These are phyloP conservation scores for Crucibulum laeve DNA, from an alignment of 768 basidiomycete genomes.

Conservation along the genomic window DNA sequence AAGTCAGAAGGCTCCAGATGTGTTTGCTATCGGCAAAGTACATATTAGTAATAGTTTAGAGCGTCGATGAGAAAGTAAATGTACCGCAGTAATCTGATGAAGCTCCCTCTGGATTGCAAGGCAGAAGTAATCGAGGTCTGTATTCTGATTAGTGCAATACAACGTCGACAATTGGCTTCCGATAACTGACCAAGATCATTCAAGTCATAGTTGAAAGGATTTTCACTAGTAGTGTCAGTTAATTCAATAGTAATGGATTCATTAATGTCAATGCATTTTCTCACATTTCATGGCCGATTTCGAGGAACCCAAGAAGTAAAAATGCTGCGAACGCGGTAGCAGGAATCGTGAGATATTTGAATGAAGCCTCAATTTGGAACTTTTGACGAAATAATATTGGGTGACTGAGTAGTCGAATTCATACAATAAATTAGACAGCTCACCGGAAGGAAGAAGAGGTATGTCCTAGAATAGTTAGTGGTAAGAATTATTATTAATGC, in stretches of 20 bases:
- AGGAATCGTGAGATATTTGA: conserved; percentile 50
- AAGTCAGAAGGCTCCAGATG: conserved; percentile 46
- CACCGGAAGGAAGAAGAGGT: conserved; percentile 36
- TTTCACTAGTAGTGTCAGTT: conserved; percentile 39
- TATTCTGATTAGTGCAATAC: conserved; percentile 1
- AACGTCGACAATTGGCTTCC: neutral
- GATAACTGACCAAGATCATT: conserved; percentile 53
- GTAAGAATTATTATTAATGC: conserved; percentile 11
- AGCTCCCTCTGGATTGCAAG: conserved; percentile 62
- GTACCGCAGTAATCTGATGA: conserved; percentile 66
- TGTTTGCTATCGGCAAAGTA: conserved; percentile 39
- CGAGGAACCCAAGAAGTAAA: conserved; percentile 62
- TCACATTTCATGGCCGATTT: conserved; percentile 70
- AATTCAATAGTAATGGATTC: neutral
- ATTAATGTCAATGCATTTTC: conserved; percentile 6
- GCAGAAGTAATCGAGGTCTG: conserved; percentile 67
- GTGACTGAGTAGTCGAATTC: neutral
- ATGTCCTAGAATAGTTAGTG: conserved; percentile 14
- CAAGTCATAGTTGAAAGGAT: conserved; percentile 64
- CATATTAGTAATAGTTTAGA: neutral
- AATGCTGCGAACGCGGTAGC: conserved; percentile 61
- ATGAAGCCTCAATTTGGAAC: conserved; percentile 46
- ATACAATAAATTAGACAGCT: conserved; percentile 7
- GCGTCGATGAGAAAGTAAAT: conserved; percentile 18
- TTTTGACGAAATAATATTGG: too few relatives aligned